phyloP scores from a whole-genome alignment of 495 filamentous ascomycete species.

The Xylaria acuta region DNA sequence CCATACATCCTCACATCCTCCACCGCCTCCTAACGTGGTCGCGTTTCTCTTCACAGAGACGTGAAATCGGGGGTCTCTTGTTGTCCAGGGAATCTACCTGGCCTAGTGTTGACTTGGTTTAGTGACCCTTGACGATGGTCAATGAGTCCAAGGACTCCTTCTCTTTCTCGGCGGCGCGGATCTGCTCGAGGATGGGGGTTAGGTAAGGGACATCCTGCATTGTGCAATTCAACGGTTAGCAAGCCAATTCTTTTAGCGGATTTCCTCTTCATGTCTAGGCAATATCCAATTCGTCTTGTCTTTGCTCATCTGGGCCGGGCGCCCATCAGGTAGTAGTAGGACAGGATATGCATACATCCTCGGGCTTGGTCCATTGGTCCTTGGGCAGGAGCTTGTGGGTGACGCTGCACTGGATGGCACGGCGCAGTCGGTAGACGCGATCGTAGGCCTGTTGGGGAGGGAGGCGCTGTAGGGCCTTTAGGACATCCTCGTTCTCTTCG shows the following conservation, averaged over 20 bases:
- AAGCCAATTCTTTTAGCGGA: neutral
- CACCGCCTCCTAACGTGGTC: neutral
- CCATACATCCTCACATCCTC: neutral
- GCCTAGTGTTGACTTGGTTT: constrained; percentile 24
- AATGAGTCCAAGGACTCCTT: constrained; percentile 82
- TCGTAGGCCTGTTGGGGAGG: constrained; percentile 91
- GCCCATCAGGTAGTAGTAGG: neutral
- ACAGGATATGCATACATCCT: constrained; percentile 39
- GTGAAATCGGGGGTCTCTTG: neutral
- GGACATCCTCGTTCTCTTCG: constrained; percentile 86
- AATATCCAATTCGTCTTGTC: neutral
- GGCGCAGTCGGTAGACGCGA: constrained; percentile 93
- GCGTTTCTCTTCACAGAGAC: constrained; percentile 10
- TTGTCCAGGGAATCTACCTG: neutral
- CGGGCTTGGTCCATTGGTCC: constrained; percentile 72
- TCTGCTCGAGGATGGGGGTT: constrained; percentile 78
- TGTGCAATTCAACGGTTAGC: constrained; percentile 34
- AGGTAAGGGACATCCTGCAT: constrained; percentile 79
- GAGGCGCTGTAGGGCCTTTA: constrained; percentile 87
- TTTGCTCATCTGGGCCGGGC: neutral
- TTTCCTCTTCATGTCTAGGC: neutral
- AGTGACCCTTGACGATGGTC: constrained; percentile 65
- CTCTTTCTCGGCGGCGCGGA: constrained; percentile 83
- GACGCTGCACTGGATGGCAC: constrained; percentile 83
- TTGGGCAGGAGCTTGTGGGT: constrained; percentile 82